Conservation (phyloP, 2,329 filamentous ascomycete species). For the Lasiodiplodia sp. region DNA sequence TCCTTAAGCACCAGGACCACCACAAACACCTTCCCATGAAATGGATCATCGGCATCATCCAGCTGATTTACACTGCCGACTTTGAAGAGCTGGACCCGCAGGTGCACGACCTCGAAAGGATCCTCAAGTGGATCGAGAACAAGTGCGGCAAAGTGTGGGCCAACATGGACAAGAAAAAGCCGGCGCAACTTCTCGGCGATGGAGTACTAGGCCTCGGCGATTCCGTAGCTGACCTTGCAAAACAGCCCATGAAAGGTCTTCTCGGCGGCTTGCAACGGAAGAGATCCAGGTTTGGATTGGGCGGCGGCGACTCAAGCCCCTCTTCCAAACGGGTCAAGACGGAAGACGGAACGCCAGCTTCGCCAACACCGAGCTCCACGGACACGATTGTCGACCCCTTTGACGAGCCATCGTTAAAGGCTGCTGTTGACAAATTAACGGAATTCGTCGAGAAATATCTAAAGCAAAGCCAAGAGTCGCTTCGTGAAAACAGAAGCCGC, state of each 20-base stretch:
- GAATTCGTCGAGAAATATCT: not conserved
- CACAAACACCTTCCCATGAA: not conserved
- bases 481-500: not conserved
- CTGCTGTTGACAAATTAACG: not conserved
- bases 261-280: not conserved
- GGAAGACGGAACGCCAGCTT: not conserved
- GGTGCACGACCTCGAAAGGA: not conserved
- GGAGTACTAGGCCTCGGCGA: not conserved
- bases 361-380: not conserved
- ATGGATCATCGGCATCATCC: not conserved
- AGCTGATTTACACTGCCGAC: not conserved
- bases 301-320: not conserved
- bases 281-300: not conserved
- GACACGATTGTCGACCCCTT: not conserved
- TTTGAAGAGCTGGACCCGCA: not conserved
- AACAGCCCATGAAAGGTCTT: not conserved
- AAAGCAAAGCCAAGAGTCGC: not conserved
- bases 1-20: not conserved
- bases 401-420: not conserved
- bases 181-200: not conserved
- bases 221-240: not conserved
- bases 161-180: not conserved
- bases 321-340: slow-evolving; percentile 2
- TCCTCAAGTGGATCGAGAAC: slow-evolving; percentile 7
- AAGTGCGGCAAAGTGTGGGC: not conserved